Evolutionary conservation across 2,329 filamentous ascomycete species (phyloP).

Genomic region (Colletotrichum trifolii): DNA sequence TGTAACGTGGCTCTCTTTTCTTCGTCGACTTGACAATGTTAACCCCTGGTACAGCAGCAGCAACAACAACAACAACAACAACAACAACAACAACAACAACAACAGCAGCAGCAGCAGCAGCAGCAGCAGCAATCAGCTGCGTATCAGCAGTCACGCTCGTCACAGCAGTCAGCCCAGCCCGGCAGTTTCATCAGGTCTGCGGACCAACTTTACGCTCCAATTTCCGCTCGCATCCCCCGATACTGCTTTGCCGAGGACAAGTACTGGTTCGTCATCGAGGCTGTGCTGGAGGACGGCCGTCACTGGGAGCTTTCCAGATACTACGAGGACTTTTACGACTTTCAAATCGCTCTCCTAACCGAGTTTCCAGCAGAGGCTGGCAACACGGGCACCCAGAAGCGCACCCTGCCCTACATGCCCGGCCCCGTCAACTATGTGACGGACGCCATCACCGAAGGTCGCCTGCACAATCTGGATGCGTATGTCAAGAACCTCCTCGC

Average conservation of each 20-base stretch:
- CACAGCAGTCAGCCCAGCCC: conserved; percentile 51
- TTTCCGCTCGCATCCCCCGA: conserved; percentile 86
- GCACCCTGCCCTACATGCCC: conserved; percentile 95
- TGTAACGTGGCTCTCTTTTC: conserved; percentile 42
- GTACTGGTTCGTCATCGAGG: conserved; percentile 98
- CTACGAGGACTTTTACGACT: conserved; percentile 99
- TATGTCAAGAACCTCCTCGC: conserved; percentile 93
- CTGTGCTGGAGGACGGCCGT: conserved; percentile 86
- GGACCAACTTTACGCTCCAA: conserved; percentile 76
- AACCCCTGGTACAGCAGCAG: background rate
- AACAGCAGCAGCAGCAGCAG: conserved; percentile 41
- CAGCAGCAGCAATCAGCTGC: conserved; percentile 46
- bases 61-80: conserved; percentile 38
- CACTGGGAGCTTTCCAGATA: conserved; percentile 94
- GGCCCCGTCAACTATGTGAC: conserved; percentile 97
- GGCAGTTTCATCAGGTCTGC: conserved; percentile 54
- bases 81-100: conserved; percentile 43
- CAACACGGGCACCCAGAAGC: conserved; percentile 80
- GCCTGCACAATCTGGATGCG: conserved; percentile 91
- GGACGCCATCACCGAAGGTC: conserved; percentile 94
- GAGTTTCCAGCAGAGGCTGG: conserved; percentile 94
- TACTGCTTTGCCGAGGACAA: conserved; percentile 98
- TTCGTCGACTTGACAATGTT: background rate
- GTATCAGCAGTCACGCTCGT: conserved; percentile 40
- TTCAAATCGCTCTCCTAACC: conserved; percentile 94